Evolutionary conservation across 2,329 filamentous ascomycete genomes (phyloP).

Genomic region (Dryadomyces quercus-mongolicae): DNA sequence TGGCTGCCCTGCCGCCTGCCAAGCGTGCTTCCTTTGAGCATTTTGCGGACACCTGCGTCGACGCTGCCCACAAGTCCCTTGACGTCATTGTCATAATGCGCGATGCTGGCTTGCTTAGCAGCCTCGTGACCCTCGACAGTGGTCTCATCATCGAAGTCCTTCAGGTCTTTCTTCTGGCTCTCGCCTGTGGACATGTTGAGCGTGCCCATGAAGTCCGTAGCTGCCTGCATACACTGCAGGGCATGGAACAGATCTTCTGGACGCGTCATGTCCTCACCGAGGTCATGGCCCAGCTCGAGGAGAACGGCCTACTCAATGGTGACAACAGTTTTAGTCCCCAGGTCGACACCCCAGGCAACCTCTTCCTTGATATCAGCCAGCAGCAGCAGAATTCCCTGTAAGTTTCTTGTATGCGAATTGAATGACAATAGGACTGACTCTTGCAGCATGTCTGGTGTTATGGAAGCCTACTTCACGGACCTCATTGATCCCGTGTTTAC

Average conservation of each 20-base stretch:
- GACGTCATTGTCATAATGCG: slow-evolving; percentile 13
- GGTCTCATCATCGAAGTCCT: slow-evolving; percentile 13
- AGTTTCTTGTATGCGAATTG: not conserved
- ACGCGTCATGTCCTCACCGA: slow-evolving; percentile 14
- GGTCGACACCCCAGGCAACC: slow-evolving; percentile 9
- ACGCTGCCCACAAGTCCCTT: slow-evolving; percentile 13
- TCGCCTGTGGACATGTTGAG: slow-evolving; percentile 1
- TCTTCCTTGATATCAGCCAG: slow-evolving; percentile 11
- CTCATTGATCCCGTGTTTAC: slow-evolving; percentile 11
- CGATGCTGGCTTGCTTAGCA: slow-evolving; percentile 12
- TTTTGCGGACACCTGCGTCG: slow-evolving; percentile 13
- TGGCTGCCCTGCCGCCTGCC: slow-evolving; percentile 5
- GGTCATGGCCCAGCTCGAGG: slow-evolving; percentile 15
- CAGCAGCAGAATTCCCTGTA: slow-evolving; percentile 6
- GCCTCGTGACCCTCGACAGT: slow-evolving; percentile 14
- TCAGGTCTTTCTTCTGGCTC: slow-evolving; percentile 16
- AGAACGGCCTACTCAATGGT: slow-evolving; percentile 13
- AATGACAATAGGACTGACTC: not conserved
- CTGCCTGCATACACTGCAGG: slow-evolving; percentile 13
- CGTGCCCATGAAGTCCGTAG: slow-evolving; percentile 8
- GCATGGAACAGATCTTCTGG: slow-evolving; percentile 18
- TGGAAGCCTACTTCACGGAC: slow-evolving; percentile 14
- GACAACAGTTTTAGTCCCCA: slow-evolving; percentile 12
- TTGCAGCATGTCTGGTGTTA: slow-evolving; percentile 9
- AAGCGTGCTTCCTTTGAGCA: slow-evolving; percentile 14